Conservation (phyloP, 2,329 filamentous ascomycete genomes). For the Penicillium sp. region DNA sequence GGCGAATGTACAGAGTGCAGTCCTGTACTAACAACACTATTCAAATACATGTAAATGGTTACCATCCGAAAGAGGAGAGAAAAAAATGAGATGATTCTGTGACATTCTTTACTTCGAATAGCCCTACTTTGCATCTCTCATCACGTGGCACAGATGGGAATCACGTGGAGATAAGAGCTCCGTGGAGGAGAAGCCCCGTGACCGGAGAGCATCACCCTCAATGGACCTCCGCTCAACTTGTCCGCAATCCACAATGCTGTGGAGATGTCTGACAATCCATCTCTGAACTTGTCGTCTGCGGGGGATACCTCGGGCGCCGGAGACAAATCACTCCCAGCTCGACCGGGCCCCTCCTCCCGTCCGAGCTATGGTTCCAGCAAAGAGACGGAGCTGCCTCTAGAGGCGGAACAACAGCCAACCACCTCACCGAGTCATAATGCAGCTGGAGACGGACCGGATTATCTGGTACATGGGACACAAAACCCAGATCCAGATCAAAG, state of each 20-base stretch:
- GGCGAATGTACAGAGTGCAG: too few relatives aligned
- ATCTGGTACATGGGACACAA: background rate
- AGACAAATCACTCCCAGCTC: background rate
- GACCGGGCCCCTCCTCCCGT: background rate
- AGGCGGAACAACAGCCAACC: background rate
- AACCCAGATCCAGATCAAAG: background rate
- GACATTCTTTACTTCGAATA: too few relatives aligned
- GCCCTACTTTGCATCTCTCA: background rate
- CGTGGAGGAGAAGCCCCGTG: background rate
- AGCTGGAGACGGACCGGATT: background rate
- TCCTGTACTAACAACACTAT: too few relatives aligned
- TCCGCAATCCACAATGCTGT: background rate
- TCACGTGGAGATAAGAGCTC: slow-evolving; percentile 3
- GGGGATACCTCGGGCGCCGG: background rate
- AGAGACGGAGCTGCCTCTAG: background rate
- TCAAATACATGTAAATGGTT: too few relatives aligned
- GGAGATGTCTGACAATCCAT: background rate
- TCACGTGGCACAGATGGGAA: background rate
- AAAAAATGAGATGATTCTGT: too few relatives aligned
- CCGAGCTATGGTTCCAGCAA: background rate
- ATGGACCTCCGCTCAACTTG: background rate
- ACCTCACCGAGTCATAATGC: background rate
- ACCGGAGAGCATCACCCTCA: too few relatives aligned
- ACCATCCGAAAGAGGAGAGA: too few relatives aligned
- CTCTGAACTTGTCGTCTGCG: background rate